A percentile compares a stretch with the other conserved stretches of the same genome.
Conservation (phyloP, 768 basidiomycete genomes). For the Amanita subjunquillea region DNA sequence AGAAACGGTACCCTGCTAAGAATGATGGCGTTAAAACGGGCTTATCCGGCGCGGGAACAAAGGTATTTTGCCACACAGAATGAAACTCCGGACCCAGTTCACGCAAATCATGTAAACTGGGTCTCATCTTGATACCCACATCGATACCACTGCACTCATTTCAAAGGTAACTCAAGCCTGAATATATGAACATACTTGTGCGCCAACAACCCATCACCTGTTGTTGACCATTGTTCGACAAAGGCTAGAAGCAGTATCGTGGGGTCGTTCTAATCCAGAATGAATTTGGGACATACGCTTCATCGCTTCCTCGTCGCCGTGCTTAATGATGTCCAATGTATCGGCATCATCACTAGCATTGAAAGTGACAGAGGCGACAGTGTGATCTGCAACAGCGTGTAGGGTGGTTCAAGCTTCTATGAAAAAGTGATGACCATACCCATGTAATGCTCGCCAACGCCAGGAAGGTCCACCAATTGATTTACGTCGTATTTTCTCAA, state of each 20-base stretch:
- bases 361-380: constrained; percentile 26
- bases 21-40: constrained; percentile 35
- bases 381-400: constrained; percentile 25
- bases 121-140: constrained; percentile 47
- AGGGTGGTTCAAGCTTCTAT: background rate
- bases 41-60: constrained; percentile 42
- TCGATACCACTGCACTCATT: constrained; percentile 33
- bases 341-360: constrained; percentile 32
- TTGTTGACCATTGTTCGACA: constrained; percentile 18
- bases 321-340: constrained; percentile 39
- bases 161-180: constrained; percentile 7
- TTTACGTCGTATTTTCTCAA: constrained; percentile 38
- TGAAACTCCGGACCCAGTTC: constrained; percentile 40
- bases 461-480: constrained; percentile 52
- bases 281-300: constrained; percentile 22
- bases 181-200: constrained; percentile 32
- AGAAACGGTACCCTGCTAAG: constrained; percentile 25
- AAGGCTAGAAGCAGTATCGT: constrained; percentile 7
- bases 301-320: constrained; percentile 24
- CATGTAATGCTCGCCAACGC: constrained; percentile 64
- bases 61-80: constrained; percentile 39
- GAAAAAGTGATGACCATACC: constrained; percentile 20
- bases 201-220: constrained; percentile 38
- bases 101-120: constrained; percentile 35
- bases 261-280: too few species aligned